These are phyloP conservation scores for Parachaetomium inaequale DNA, from an alignment of 495 filamentous ascomycete genomes.

Conservation along the genomic window DNA sequence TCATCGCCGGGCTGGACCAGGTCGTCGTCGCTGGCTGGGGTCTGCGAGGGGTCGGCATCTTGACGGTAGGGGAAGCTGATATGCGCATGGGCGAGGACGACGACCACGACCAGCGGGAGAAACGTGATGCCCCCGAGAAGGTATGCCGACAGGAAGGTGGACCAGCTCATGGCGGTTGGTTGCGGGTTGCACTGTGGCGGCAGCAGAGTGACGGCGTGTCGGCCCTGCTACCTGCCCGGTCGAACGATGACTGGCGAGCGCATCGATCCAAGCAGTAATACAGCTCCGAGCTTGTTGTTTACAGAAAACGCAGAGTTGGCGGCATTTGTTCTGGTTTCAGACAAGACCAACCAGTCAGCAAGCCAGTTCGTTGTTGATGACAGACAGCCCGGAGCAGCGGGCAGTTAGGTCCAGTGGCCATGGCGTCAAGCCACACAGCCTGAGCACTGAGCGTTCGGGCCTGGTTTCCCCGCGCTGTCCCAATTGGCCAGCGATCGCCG, in stretches of 20 bases:
- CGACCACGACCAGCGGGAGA: slow-evolving; percentile 66
- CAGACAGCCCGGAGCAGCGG: slow-evolving; percentile 7
- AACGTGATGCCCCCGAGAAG: slow-evolving; percentile 89
- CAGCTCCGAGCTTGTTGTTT: slow-evolving; percentile 12
- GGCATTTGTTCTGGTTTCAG: slow-evolving; percentile 3
- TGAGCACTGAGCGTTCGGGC: background rate
- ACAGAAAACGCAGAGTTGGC: background rate
- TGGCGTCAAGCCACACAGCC: slow-evolving; percentile 9
- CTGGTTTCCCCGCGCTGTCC: slow-evolving; percentile 8
- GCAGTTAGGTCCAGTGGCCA: background rate
- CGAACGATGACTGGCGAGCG: slow-evolving; percentile 16
- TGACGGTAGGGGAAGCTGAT: slow-evolving; percentile 58
- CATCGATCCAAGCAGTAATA: slow-evolving; percentile 25
- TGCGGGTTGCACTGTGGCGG: background rate
- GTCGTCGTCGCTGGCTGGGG: slow-evolving; percentile 32
- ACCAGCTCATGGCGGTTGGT: slow-evolving; percentile 61
- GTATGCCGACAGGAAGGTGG: slow-evolving; percentile 70
- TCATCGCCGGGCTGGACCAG: slow-evolving; percentile 51
- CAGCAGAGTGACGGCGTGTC: slow-evolving; percentile 11
- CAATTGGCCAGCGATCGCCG: slow-evolving; percentile 6
- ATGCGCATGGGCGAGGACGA: slow-evolving; percentile 65
- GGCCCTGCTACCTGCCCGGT: slow-evolving; percentile 31
- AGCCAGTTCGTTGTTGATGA: slow-evolving; percentile 9
- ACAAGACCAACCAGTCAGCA: slow-evolving; percentile 14
- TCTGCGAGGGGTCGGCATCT: slow-evolving; percentile 26